phyloP scores from a whole-genome alignment of 805 yeast species.

The Candida peoriensis region DNA sequence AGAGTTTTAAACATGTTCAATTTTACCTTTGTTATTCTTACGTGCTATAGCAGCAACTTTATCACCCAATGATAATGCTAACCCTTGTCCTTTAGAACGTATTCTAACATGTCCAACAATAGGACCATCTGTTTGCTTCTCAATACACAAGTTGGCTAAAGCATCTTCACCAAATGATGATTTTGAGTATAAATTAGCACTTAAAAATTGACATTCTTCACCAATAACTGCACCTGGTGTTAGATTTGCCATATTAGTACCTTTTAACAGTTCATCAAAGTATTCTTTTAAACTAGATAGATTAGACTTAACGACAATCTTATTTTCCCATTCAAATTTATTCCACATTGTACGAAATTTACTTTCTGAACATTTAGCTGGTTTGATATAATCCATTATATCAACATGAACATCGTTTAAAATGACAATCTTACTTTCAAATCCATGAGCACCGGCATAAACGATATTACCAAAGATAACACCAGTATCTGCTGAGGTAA shows the following conservation, averaged over 20 bases:
- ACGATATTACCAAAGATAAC: slow-evolving; percentile 96
- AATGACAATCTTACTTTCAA: slow-evolving; percentile 83
- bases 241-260: slow-evolving; percentile 90
- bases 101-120: slow-evolving; percentile 93
- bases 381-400: slow-evolving; percentile 95
- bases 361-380: slow-evolving; percentile 84
- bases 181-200: slow-evolving; percentile 89
- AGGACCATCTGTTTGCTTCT: slow-evolving; percentile 66
- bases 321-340: slow-evolving; percentile 99
- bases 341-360: slow-evolving; percentile 98
- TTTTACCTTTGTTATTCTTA: slow-evolving; percentile 36
- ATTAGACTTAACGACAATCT: slow-evolving; percentile 78
- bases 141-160: slow-evolving; percentile 90
- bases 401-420: slow-evolving; percentile 93
- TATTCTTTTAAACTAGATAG: slow-evolving; percentile 67
- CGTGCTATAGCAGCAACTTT: slow-evolving; percentile 82
- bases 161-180: slow-evolving; percentile 98
- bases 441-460: slow-evolving; percentile 93
- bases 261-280: slow-evolving; percentile 66
- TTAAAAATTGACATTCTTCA: slow-evolving; percentile 83
- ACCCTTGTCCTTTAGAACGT: slow-evolving; percentile 96
- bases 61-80: slow-evolving; percentile 92
- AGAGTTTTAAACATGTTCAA: slow-evolving; percentile 26
- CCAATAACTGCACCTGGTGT: slow-evolving; percentile 91
- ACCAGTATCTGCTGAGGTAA: slow-evolving; percentile 96